Conservation (phyloP, 495 filamentous ascomycete genomes). For the Aspergillus indologenus region DNA sequence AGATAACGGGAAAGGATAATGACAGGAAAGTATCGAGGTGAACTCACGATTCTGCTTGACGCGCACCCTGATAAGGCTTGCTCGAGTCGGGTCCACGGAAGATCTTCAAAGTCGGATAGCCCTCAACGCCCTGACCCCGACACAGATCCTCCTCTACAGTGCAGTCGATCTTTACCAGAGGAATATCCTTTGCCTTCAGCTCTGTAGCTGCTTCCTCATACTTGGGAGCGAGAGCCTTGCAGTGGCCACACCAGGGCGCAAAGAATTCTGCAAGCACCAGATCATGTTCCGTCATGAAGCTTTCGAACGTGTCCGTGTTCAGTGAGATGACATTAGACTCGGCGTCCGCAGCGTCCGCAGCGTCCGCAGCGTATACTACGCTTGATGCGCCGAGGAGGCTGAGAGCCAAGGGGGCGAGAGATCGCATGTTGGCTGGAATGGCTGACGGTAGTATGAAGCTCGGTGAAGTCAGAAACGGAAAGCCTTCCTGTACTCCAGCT, state of each 20-base stretch:
- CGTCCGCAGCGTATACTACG: conserved; percentile 56
- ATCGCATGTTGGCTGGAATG: conserved; percentile 50
- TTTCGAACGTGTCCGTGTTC: conserved; percentile 78
- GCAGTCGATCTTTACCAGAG: conserved; percentile 92
- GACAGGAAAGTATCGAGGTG: background rate
- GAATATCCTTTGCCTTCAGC: conserved; percentile 93
- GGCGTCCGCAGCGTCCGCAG: conserved; percentile 47
- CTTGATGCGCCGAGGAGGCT: conserved; percentile 57
- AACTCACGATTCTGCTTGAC: conserved; percentile 86
- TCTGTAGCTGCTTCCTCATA: conserved; percentile 91
- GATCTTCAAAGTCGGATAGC: conserved; percentile 97
- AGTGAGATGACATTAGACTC: conserved; percentile 78
- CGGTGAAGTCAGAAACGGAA: background rate
- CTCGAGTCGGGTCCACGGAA: conserved; percentile 90
- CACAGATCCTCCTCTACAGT: conserved; percentile 92
- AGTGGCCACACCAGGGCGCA: conserved; percentile 99
- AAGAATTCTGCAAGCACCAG: conserved; percentile 97
- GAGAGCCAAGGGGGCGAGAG: conserved; percentile 54
- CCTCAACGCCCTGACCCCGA: conserved; percentile 84
- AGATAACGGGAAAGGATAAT: conserved; percentile 1
- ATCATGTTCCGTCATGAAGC: conserved; percentile 80
- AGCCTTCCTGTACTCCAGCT: background rate
- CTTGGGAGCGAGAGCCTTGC: conserved; percentile 90
- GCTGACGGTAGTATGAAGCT: background rate
- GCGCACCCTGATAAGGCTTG: conserved; percentile 79